Evolutionary conservation across 176 grass and related monocot genomes (phyloP).

Genomic region (Miscanthus lutarioriparius): DNA sequence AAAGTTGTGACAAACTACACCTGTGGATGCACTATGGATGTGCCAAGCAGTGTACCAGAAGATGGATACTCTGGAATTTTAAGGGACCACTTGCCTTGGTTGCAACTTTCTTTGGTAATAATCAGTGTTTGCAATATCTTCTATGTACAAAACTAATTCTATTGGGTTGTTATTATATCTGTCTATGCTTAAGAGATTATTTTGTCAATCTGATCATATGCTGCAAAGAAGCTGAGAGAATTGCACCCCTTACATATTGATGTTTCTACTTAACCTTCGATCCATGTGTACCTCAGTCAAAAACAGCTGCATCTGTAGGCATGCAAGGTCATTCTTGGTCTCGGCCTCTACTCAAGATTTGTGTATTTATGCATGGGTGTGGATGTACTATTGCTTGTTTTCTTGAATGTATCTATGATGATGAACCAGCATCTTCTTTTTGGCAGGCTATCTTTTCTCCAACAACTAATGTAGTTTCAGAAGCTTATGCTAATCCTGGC

Average conservation of each 20-base stretch:
- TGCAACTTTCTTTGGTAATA: conserved; percentile 30
- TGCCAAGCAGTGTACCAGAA: not conserved
- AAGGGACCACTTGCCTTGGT: conserved; percentile 6
- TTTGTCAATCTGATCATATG: conserved; percentile 9
- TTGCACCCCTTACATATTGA: not conserved
- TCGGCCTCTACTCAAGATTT: not conserved
- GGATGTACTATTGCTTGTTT: conserved; percentile 2
- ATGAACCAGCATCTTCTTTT: conserved; percentile 18
- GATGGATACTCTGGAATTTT: conserved; percentile 14
- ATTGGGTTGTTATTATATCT: not conserved
- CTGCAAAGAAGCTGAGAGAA: not conserved
- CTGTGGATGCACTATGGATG: not conserved
- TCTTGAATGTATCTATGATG: conserved; percentile 19
- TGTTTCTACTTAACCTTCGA: not conserved
- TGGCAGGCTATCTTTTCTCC: conserved; percentile 41
- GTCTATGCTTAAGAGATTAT: conserved; percentile 7
- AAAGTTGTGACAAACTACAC: no score
- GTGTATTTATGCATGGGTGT: conserved; percentile 12
- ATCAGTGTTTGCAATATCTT: not conserved
- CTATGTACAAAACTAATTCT: not conserved
- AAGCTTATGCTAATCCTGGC: conserved; percentile 40
- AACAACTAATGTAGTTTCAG: conserved; percentile 21
- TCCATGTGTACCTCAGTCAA: not conserved
- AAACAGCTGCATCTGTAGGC: not conserved
- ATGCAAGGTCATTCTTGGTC: not conserved